Evolutionary conservation across 1,139 yeast species (phyloP).

Genomic region (Zygosaccharomyces sapae): DNA sequence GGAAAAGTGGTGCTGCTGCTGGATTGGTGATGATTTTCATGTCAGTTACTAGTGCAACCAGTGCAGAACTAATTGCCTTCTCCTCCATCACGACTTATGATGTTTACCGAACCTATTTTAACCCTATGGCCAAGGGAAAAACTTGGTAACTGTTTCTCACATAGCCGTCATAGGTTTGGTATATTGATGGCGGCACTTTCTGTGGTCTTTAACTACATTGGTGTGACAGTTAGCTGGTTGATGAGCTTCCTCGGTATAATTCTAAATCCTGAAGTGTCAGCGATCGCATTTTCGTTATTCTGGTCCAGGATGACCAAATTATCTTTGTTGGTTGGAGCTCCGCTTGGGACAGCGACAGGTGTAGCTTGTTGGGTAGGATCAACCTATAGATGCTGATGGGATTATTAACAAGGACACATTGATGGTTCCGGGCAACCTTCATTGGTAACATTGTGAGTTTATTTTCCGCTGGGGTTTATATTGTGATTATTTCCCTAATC

Average conservation of each 20-base stretch:
- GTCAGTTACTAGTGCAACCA: constrained; percentile 55
- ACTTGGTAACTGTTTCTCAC: constrained; percentile 47
- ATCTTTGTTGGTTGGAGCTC: constrained; percentile 38
- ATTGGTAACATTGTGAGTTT: constrained; percentile 41
- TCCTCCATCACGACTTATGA: constrained; percentile 53
- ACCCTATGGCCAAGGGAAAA: constrained; percentile 51
- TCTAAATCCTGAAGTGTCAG: constrained; percentile 38
- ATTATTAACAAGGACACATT: constrained; percentile 31
- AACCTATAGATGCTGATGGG: constrained; percentile 34
- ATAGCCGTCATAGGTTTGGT: constrained; percentile 45
- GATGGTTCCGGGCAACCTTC: constrained; percentile 33
- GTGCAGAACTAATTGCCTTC: constrained; percentile 56
- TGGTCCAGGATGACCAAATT: constrained; percentile 38
- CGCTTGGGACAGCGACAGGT: constrained; percentile 39
- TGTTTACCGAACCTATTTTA: constrained; percentile 48
- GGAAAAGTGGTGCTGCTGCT: constrained; percentile 54
- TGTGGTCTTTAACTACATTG: constrained; percentile 52
- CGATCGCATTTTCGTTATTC: constrained; percentile 36
- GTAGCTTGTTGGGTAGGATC: constrained; percentile 41
- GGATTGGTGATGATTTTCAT: constrained; percentile 49
- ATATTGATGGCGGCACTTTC: constrained; percentile 52
- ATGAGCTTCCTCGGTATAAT: constrained; percentile 38
- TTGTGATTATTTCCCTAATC: constrained; percentile 29
- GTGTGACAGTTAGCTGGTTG: constrained; percentile 40
- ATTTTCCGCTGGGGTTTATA: constrained; percentile 37